Conservation (phyloP, 805 yeast species). For the Saccharomycopsis lassenensis region DNA sequence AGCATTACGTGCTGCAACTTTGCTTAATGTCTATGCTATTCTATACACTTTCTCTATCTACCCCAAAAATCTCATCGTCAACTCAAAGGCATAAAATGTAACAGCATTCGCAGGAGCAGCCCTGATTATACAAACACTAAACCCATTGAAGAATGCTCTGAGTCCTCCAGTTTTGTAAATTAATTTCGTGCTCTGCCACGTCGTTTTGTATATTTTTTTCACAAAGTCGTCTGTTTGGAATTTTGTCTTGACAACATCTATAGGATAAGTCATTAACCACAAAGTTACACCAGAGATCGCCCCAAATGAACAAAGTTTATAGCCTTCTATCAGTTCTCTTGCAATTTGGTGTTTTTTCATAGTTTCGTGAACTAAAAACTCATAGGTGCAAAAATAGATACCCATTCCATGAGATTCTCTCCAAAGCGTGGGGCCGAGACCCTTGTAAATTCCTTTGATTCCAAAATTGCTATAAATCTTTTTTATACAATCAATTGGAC, state of each 20-base stretch:
- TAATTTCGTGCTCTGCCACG: constrained; percentile 46
- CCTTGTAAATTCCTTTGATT: constrained; percentile 57
- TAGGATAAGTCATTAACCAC: constrained; percentile 80
- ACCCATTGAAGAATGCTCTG: constrained; percentile 81
- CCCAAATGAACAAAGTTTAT: constrained; percentile 80
- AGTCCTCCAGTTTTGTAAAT: constrained; percentile 51
- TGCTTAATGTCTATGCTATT: too few relatives aligned
- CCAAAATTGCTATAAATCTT: constrained; percentile 49
- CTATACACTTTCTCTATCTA: neutral
- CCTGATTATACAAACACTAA: constrained; percentile 82
- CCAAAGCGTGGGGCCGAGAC: constrained; percentile 68
- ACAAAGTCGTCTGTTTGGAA: constrained; percentile 65
- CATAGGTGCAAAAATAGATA: constrained; percentile 80
- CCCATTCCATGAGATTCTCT: constrained; percentile 90
- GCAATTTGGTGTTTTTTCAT: constrained; percentile 32
- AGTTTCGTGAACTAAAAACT: constrained; percentile 68
- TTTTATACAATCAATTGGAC: constrained; percentile 64
- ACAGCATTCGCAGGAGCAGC: constrained; percentile 99
- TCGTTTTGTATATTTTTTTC: constrained; percentile 47
- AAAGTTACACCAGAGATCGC: constrained; percentile 83
- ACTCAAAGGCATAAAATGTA: constrained; percentile 88
- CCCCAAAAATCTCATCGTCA: constrained; percentile 55
- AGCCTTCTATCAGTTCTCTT: constrained; percentile 69
- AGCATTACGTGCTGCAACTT: too few relatives aligned
- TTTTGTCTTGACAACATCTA: constrained; percentile 85